Evolutionary conservation across 352 stramenopile genomes (phyloP).

Genomic region (Detonula confervacea): DNA sequence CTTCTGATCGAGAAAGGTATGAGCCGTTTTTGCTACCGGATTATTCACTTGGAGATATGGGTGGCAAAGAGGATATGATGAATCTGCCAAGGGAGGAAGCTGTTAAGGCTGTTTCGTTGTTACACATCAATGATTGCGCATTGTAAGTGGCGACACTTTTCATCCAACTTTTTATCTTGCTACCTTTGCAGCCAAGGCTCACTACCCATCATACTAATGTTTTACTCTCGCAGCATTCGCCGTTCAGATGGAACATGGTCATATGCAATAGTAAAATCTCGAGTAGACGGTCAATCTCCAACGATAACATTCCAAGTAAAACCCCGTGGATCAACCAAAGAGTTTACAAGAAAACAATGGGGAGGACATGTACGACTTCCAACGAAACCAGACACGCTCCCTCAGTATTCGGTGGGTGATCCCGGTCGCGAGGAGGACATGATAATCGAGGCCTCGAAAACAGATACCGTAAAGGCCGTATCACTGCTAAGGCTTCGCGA

Average conservation of each 20-base stretch:
- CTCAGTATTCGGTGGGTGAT: not conserved
- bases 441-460: not conserved
- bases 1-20: not conserved
- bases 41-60: conserved; percentile 14
- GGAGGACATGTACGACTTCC: not conserved
- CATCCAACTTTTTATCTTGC: too few relatives aligned
- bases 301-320: not conserved
- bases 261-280: conserved; percentile 2
- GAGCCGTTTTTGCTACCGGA: not conserved
- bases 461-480: not conserved
- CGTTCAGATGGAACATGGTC: conserved; percentile 4
- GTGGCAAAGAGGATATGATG: not conserved
- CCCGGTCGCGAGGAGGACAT: not conserved
- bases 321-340: not conserved
- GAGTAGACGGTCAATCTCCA: not conserved
- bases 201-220: too few relatives aligned
- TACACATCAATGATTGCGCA: conserved; percentile 13
- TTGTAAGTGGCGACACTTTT: too few relatives aligned
- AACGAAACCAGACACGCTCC: not conserved
- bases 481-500: not conserved
- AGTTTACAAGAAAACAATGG: not conserved
- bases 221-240: too few relatives aligned
- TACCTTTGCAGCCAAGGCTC: too few relatives aligned
- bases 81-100: not conserved
- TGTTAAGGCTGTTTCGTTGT: not conserved